These are phyloP conservation scores for Cryptococcus hybrid DNA, from an alignment of 1,284 basidiomycete species.

Conservation along the genomic window DNA sequence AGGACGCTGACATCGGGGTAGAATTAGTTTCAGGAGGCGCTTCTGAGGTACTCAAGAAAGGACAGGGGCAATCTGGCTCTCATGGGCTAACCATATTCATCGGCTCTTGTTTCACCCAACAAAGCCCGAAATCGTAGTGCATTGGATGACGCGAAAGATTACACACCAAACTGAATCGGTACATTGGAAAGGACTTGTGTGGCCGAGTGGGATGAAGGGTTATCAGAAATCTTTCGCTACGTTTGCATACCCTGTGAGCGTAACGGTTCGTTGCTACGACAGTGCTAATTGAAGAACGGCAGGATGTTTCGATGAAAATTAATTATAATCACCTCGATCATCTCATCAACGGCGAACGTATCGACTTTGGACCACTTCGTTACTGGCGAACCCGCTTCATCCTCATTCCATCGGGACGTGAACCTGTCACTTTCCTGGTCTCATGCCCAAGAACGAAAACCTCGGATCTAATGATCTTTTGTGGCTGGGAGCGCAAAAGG, in stretches of 20 bases:
- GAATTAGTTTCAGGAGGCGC: conserved; percentile 58
- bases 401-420: conserved; percentile 79
- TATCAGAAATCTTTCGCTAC: conserved; percentile 75
- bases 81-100: conserved; percentile 94
- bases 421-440: conserved; percentile 53
- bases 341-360: conserved; percentile 70
- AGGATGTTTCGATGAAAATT: conserved; percentile 41
- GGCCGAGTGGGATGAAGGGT: conserved; percentile 85
- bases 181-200: conserved; percentile 84
- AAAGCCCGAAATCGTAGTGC: conserved; percentile 82
- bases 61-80: conserved; percentile 81
- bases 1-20: conserved; percentile 47
- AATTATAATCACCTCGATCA: conserved; percentile 51
- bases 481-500: conserved; percentile 83
- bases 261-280: conserved; percentile 49
- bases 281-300: conserved; percentile 50
- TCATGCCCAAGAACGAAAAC: conserved; percentile 62
- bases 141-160: conserved; percentile 78
- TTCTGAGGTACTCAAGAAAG: conserved; percentile 64
- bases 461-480: conserved; percentile 84
- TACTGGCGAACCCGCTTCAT: conserved; percentile 97
- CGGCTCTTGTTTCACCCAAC: conserved; percentile 74
- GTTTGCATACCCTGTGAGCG: conserved; percentile 66
- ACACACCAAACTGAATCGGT: conserved; percentile 61
- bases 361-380: conserved; percentile 65